These are phyloP conservation scores for Aspergillus brunneoviolaceus DNA, from an alignment of 2,329 filamentous ascomycete genomes.

Conservation along the genomic window DNA sequence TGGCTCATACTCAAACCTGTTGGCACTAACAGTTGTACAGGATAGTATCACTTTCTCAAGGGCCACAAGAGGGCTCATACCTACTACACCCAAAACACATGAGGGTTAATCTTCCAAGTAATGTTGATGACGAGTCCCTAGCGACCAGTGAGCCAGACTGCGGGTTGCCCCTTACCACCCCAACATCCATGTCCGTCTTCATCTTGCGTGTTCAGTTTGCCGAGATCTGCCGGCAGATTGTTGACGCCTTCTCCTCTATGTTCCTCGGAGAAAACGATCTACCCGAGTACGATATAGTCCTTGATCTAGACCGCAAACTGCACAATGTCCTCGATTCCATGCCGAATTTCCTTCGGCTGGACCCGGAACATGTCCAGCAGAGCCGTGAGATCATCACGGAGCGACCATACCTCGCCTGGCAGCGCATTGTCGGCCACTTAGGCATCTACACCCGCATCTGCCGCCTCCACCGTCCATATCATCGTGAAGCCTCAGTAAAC, in stretches of 20 bases:
- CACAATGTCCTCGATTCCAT: not conserved
- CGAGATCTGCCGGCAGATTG: slow-evolving; percentile 4
- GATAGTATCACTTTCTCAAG: slow-evolving; percentile 5
- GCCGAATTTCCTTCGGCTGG: slow-evolving; percentile 1
- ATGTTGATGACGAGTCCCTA: slow-evolving; percentile 9
- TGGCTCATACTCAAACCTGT: not conserved
- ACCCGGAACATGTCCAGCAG: not conserved
- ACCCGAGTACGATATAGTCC: slow-evolving; percentile 2
- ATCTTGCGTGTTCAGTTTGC: slow-evolving; percentile 7
- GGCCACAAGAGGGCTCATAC: slow-evolving; percentile 10
- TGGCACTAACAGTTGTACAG: not conserved
- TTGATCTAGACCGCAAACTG: slow-evolving; percentile 5
- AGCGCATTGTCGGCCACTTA: slow-evolving; percentile 20
- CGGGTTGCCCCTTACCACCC: not conserved
- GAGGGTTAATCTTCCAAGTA: slow-evolving; percentile 7
- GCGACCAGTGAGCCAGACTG: not conserved
- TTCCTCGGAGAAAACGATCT: not conserved
- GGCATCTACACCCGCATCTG: slow-evolving; percentile 19
- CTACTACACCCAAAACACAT: slow-evolving; percentile 10
- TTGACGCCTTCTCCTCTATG: slow-evolving; percentile 3
- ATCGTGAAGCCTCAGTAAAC: slow-evolving; percentile 21
- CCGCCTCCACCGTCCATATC: slow-evolving; percentile 13
- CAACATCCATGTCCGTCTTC: slow-evolving; percentile 6
- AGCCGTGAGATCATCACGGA: not conserved
- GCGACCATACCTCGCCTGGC: not conserved